Conservation (phyloP, 345 rosid genomes). For the Hibiscus tridactylites region DNA sequence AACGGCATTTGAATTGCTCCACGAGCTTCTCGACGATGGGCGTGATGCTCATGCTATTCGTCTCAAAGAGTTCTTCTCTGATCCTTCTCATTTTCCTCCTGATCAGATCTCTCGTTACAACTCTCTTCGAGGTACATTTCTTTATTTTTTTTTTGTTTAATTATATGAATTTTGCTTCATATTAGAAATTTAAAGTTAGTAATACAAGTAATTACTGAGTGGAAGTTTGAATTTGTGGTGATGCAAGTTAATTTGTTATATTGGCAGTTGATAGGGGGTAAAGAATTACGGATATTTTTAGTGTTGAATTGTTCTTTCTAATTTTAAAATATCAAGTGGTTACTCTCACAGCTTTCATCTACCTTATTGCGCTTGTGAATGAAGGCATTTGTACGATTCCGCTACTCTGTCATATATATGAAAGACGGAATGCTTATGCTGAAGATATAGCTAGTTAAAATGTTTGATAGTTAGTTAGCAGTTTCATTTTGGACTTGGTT, state of each 20-base stretch:
- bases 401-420: too few relatives aligned
- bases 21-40: conserved; percentile 95
- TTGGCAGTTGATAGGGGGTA: background rate
- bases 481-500: background rate
- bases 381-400: too few relatives aligned
- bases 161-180: background rate
- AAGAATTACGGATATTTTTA: background rate
- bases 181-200: background rate
- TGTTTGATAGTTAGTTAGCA: background rate
- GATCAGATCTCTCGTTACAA: conserved; percentile 94
- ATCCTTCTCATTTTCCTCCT: conserved; percentile 82
- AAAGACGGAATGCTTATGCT: background rate
- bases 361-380: background rate
- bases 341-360: background rate
- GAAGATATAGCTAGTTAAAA: background rate
- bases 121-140: conserved; percentile 57
- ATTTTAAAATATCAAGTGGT: background rate
- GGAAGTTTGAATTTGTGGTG: background rate
- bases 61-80: conserved; percentile 80
- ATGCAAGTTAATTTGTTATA: background rate
- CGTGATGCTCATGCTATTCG: conserved; percentile 93
- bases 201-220: background rate
- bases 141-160: background rate
- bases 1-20: conserved; percentile 91
- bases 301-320: background rate